Evolutionary conservation across 352 stramenopile genomes (phyloP).

Genomic region (Globisporangium recalcitrans): DNA sequence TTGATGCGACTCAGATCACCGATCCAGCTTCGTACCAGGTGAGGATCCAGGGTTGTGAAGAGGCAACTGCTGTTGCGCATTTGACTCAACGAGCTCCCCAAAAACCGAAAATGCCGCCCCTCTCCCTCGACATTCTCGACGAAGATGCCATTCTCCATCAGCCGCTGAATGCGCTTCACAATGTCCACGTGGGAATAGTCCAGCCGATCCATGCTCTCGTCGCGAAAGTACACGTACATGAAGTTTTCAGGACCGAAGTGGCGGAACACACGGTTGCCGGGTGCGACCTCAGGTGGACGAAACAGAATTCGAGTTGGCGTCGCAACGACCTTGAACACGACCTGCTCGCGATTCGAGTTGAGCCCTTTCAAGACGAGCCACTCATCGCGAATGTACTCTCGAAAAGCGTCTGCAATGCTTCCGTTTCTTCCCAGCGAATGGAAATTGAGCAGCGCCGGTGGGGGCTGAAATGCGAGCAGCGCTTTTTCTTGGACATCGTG

Average conservation of each 20-base stretch:
- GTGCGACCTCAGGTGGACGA: conserved; percentile 39
- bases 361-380: conserved; percentile 21
- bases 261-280: conserved; percentile 66
- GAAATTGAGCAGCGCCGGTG: conserved; percentile 29
- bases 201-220: conserved; percentile 70
- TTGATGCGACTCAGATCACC: conserved; percentile 49
- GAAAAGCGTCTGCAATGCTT: conserved; percentile 33
- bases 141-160: conserved; percentile 37
- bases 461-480: conserved; percentile 34
- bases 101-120: conserved; percentile 36
- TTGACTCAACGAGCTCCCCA: conserved; percentile 73
- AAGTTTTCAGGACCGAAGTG: conserved; percentile 69
- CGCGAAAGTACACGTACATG: conserved; percentile 79
- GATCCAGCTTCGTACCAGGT: conserved; percentile 47
- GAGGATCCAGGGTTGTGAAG: conserved; percentile 59
- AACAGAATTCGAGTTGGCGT: conserved; percentile 67
- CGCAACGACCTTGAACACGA: conserved; percentile 63
- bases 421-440: conserved; percentile 10
- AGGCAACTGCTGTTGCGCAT: conserved; percentile 65
- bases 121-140: conserved; percentile 26
- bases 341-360: background rate
- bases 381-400: conserved; percentile 30
- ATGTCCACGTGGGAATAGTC: conserved; percentile 44
- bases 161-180: conserved; percentile 29
- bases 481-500: conserved; percentile 37